Base-by-base conservation (phyloP, 2,329 filamentous ascomycete species). In the Delphinella strobiligena region DNA sequence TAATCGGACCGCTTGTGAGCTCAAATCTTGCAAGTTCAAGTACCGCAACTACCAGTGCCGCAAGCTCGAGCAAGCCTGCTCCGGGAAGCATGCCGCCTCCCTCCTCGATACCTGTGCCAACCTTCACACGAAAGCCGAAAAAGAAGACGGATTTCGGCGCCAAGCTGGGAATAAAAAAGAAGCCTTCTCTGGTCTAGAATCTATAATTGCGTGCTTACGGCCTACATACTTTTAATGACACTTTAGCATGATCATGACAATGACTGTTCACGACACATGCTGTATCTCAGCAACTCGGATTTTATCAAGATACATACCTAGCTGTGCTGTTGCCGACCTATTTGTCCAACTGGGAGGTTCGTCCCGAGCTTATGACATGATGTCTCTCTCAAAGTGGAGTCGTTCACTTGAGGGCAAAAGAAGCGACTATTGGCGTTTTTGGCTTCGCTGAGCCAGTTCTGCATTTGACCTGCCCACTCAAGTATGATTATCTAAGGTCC, bases 91-190 rank as follows among this genome's bases (percentile, higher is more conserved):
- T 56, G 16, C 50, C 55, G 24, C 58, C 54, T 39, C 63, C 66
- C 38, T 40, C 49, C 4, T 51, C 54, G 32, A 54, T 50, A 7
- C 67, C 69, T 47, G 65, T 76, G 2, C 78, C 80, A 3, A 76
- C 75, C 0, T 93, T 89, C 54, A 82, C 82, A 59, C 71, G 82
- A 44, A 74, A 78, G 32, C 70, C 80, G 36, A 94, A 93, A 65
- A 81, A 85, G 64, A 96, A 94, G 66, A 93, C 91, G 61, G 78
- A 91, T 43, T 74, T 82, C 42, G 67, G 77, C 1, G 78, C 80
- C 11, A 66, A 79, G 16, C 61, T 94, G 36, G 87, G 88, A 1
- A 88, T 95, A 52, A 95, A 94, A 68, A 91, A 85, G 69, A 89
- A 87, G 62, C 37, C 49, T 27, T 27, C 22, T 7, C 12, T 27